A percentile compares a stretch with the other conserved stretches of the same genome.
phyloP scores from a whole-genome alignment of 2,329 filamentous ascomycete genomes.

The Colletotrichum falcatum region DNA sequence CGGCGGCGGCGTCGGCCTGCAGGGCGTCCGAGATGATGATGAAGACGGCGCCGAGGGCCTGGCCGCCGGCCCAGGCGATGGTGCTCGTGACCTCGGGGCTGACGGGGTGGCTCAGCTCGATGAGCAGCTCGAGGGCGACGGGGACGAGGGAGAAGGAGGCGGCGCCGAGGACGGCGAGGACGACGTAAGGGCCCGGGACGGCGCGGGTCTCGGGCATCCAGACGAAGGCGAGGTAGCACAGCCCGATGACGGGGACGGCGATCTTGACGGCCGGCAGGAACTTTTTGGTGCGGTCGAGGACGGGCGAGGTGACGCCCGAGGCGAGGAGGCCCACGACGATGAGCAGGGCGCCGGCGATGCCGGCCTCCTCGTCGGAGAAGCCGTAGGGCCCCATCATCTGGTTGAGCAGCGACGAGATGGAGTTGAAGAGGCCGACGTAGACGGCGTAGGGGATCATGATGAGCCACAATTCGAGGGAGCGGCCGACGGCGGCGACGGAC shows the following conservation, averaged over 20 bases:
- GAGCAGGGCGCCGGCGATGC: constrained; percentile 88
- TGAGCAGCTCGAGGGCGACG: constrained; percentile 86
- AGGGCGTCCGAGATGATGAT: constrained; percentile 86
- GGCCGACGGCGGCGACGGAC: constrained; percentile 65
- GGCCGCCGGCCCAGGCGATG: constrained; percentile 87
- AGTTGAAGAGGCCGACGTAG: constrained; percentile 96
- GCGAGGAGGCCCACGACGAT: constrained; percentile 88
- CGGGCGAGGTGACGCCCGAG: constrained; percentile 80
- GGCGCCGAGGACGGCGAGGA: constrained; percentile 83
- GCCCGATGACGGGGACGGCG: constrained; percentile 78
- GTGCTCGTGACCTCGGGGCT: constrained; percentile 87
- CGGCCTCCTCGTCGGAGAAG: constrained; percentile 85
- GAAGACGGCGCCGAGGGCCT: constrained; percentile 86
- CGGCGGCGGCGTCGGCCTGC: constrained; percentile 62
- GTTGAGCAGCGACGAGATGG: constrained; percentile 86
- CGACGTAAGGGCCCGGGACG: constrained; percentile 77
- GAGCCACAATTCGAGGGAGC: constrained; percentile 81
- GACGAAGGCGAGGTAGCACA: constrained; percentile 81
- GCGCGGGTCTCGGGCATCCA: constrained; percentile 73
- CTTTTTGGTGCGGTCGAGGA: constrained; percentile 86
- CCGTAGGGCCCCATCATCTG: constrained; percentile 90
- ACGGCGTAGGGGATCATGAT: constrained; percentile 83
- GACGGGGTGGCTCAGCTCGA: constrained; percentile 88
- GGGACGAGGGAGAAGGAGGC: constrained; percentile 85
- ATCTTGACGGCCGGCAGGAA: constrained; percentile 81